A percentile compares a stretch with the other conserved stretches of the same genome.
These are phyloP conservation scores for Euryodendron excelsum DNA, from an alignment of 148 eudicot genomes.

Conservation along the genomic window DNA sequence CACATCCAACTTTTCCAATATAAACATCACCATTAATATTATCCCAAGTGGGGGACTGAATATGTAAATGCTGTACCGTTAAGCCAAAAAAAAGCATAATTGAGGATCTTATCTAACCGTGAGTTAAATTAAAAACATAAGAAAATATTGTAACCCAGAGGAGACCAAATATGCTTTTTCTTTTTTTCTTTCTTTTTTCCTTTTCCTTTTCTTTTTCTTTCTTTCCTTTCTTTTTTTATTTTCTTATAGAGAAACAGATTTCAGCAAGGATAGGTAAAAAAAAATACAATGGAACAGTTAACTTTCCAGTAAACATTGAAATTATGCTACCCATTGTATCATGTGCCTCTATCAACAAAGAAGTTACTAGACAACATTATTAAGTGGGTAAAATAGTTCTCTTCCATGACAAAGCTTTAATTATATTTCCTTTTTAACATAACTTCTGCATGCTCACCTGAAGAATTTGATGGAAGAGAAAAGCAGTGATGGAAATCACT, in stretches of 20 bases:
- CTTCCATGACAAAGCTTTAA: not conserved
- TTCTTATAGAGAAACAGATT: not conserved
- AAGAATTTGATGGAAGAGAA: constrained; percentile 71
- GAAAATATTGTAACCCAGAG: not conserved
- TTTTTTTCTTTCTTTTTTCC: no score
- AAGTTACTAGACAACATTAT: not conserved
- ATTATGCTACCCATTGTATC: not conserved
- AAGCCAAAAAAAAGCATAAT: not conserved
- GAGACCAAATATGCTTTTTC: not conserved
- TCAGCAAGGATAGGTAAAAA: not conserved
- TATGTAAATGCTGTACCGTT: not conserved
- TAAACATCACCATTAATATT: not conserved
- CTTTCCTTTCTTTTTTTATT: no score
- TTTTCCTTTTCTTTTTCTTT: no score
- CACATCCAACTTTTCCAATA: not conserved
- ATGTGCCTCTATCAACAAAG: not conserved
- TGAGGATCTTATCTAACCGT: no score
- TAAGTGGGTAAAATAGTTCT: not conserved
- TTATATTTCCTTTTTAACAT: constrained; percentile 1
- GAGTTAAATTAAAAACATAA: not conserved
- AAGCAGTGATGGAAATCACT: constrained; percentile 98
- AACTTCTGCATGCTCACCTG: constrained; percentile 49
- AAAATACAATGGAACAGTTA: not conserved
- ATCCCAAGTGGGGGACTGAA: not conserved
- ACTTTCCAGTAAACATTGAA: not conserved